Evolutionary conservation across 306 rosid genomes (phyloP), one percentile per base, ranked within the genome.

Genomic region (Fragaria ananassa): DNA sequence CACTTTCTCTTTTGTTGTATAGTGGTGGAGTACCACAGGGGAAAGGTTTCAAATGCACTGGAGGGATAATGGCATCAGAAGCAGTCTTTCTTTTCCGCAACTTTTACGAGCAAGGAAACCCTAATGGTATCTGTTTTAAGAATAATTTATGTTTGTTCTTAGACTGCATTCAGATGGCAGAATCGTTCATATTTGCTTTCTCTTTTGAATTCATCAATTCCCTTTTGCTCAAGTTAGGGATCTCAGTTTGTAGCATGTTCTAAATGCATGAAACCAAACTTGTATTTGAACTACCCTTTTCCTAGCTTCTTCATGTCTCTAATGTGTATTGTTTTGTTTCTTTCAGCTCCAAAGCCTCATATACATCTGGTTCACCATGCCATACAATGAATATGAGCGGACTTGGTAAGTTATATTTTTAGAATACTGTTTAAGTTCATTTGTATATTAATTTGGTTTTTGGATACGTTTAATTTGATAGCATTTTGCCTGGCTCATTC

Each of bases 291-390:
- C 13, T 10, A 3, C 68, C 6, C 12, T 39, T 31, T 58, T 23
- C 45, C 39, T 68, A 13, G 56, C 34, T 17, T 76, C 65, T 76
- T 45, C 46, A 27, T 35, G 12, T n/a, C 15, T n/a, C 15, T 72
- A 34, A 68, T 10, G 68, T 4, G 13, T 70, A 51, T 61, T 31
- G 18, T 37, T 71, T 83, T 50, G 37, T 74, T 83, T 79, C 34
- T 76, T 88, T 70, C 93, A 94, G 97, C 97, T 85, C 98, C 98
- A 46, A 94, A 92, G 85, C 98, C 98, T 49, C 98, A 92, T 80
- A 84, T 93, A 73, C 89, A 90, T 62, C 54, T 89, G 39, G 80
- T 76, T 67, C 76, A 73, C 10, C 84, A 75, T 41, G 65, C 72
- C 76, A 63, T 72, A 56, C 76, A 61, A 61, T 81, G 81, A 87